Conservation (phyloP, 345 rosid genomes). For the Draba incana region DNA sequence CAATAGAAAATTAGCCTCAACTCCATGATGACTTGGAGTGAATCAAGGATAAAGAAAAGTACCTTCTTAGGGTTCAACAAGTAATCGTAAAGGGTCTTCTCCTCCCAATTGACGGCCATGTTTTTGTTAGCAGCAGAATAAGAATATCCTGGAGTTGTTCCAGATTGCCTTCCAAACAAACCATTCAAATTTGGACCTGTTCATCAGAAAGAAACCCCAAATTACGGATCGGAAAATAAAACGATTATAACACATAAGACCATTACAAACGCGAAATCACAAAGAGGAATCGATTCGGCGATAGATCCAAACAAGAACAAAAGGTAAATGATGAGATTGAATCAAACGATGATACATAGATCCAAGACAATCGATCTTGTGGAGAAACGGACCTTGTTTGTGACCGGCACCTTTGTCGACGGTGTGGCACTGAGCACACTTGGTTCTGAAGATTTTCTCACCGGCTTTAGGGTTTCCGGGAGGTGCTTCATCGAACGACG, state of each 20-base stretch:
- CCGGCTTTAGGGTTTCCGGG: slow-evolving; percentile 72
- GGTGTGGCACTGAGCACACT: slow-evolving; percentile 61
- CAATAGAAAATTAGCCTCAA: too few relatives aligned
- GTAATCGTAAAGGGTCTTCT: slow-evolving; percentile 74
- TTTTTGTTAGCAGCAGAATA: slow-evolving; percentile 87
- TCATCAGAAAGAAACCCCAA: not conserved
- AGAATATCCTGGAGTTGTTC: slow-evolving; percentile 79
- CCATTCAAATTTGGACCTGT: slow-evolving; percentile 91
- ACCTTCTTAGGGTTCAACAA: slow-evolving; percentile 94
- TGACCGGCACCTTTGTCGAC: slow-evolving; percentile 97
- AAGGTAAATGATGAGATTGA: not conserved
- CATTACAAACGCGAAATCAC: not conserved
- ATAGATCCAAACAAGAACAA: slow-evolving; percentile 13
- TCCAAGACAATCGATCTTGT: not conserved
- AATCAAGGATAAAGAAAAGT: not conserved
- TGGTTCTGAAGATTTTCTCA: slow-evolving; percentile 87
- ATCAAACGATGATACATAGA: not conserved
- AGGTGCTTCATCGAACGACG: slow-evolving; percentile 84
- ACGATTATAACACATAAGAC: too few relatives aligned
- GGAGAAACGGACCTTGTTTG: slow-evolving; percentile 68
- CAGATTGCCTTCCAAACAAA: slow-evolving; percentile 81
- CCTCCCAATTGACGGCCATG: slow-evolving; percentile 82
- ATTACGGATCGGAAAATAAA: not conserved
- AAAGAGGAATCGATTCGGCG: not conserved
- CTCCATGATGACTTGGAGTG: not conserved